Evolutionary conservation across 2,329 filamentous ascomycete genomes (phyloP), one percentile per base, ranked within the genome.

Genomic region (Thielaviopsis euricoi): DNA sequence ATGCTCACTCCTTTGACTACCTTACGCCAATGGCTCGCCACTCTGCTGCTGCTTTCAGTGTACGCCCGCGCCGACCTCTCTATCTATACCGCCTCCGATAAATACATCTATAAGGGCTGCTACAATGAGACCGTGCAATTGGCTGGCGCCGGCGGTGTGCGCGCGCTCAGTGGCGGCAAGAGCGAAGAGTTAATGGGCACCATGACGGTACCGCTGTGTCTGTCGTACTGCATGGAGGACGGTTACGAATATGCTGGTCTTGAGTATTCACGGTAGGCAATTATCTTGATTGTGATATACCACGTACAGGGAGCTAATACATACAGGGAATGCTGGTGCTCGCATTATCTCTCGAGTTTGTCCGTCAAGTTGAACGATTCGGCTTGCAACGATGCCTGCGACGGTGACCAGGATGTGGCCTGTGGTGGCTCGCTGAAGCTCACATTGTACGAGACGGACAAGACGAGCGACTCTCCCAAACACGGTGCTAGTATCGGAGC

Each of bases 281-380:
- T 19, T 21, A 10, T 13, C 22, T 52, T 48, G 22, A 40, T 33
- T 19, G 26, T 57, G 21, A 25, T 29, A 9, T 23, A 15, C 21
- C 15, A 33, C n/a, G 19, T 52, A 9, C 9, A 21, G 13, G 26
- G 25, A n/a, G 9, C 40, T 48, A 23, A 26, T 26, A 17, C 46
- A 7, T 55, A 37, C 37, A 78, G 77, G 57, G 79, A 82, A 69
- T 83, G 80, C 71, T 83, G 78, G 74, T 83, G 81, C 66, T 72
- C 76, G 22, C 69, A 74, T 19, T 69, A 69, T 52, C 64, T 83
- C n/a, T 73, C 73, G 9, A 66, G 68, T 9, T 70, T 79, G 23
- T 72, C 76, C 17, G 65, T 64, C 10, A 71, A 73, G 61, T 66
- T 80, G 10, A 63, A 71, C 29, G 78, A 81, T 22, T 63, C 62